Evolutionary conservation across 306 rosid genomes (phyloP), one percentile per base, ranked within the genome.

Genomic region (Quercus alba): DNA sequence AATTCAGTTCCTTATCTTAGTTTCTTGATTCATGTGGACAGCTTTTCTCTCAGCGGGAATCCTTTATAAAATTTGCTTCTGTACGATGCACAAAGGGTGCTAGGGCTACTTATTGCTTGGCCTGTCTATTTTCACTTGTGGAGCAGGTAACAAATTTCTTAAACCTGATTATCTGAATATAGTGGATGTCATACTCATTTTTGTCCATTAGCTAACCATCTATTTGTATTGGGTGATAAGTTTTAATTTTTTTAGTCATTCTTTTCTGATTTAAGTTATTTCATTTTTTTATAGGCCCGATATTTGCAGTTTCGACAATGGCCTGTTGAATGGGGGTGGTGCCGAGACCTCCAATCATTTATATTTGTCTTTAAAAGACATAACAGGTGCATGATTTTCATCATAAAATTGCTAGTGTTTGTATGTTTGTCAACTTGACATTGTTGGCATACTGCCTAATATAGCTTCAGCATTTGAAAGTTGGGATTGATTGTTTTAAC

Each of bases 281-380:
- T 41, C 55, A 1, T 70, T 76, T 58, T 81, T 72, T 63, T 70
- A 72, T 90, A 94, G 98, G 70, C 94, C 21, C 81, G 91, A 14
- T 87, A 87, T 86, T 87, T 94, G 79, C 89, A 84, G 80, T 91
- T 94, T 81, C 88, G 90, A 14, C 87, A 85, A 44, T 92, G 93
- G 97, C 98, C 97, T 35, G 97, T 78, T 33, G 97, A 92, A 84
- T 92, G 98, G 98, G 98, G 98, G 70, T 94, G 98, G 98, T 92
- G 98, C 82, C 91, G 95, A 55, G 98, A 92, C 77, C 93, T 94
- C 28, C 98, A 92, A 35, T 91, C 98, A 19, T 94, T 94, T 81
- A 88, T 94, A 84, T 94, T 94, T 84, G 88, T 94, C 66, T 94
- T 94, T 82, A 84, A 81, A 74, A 91, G 88, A 82, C 98, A 94